phyloP scores from a whole-genome alignment of 2,329 filamentous ascomycete genomes.

The Sclerotinia trifoliorum region DNA sequence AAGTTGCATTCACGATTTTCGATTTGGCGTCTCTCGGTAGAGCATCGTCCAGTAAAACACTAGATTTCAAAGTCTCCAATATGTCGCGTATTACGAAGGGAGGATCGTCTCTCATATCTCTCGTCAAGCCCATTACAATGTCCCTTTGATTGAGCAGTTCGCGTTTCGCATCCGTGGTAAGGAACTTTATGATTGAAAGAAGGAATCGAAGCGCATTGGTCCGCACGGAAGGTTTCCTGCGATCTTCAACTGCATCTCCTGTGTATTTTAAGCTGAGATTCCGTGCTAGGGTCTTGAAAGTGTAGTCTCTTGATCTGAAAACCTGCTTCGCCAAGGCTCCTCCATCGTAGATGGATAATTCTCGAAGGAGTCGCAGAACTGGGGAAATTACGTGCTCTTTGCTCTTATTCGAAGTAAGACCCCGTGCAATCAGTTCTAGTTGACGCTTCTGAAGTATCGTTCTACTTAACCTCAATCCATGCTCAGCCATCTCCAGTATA shows the following conservation, averaged over 20 bases:
- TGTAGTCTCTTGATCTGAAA: slow-evolving; percentile 74
- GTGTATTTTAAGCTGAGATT: slow-evolving; percentile 72
- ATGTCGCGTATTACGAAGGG: slow-evolving; percentile 73
- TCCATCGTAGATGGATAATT: slow-evolving; percentile 83
- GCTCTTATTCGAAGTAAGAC: slow-evolving; percentile 73
- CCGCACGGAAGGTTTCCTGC: slow-evolving; percentile 72
- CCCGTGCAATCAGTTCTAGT: slow-evolving; percentile 74
- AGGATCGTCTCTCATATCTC: slow-evolving; percentile 74
- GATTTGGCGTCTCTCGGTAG: slow-evolving; percentile 73
- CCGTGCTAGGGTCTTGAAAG: slow-evolving; percentile 74
- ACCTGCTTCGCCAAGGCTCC: slow-evolving; percentile 75
- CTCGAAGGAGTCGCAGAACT: slow-evolving; percentile 78
- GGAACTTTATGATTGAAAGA: slow-evolving; percentile 73
- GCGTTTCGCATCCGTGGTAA: slow-evolving; percentile 73
- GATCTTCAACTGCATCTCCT: slow-evolving; percentile 60
- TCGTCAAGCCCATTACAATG: slow-evolving; percentile 68
- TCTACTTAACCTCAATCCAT: slow-evolving; percentile 76
- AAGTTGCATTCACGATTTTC: slow-evolving; percentile 71
- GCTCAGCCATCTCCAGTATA: slow-evolving; percentile 69
- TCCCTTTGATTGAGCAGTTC: slow-evolving; percentile 77
- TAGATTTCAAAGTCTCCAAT: slow-evolving; percentile 64
- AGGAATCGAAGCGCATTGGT: slow-evolving; percentile 82
- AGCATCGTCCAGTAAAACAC: slow-evolving; percentile 72
- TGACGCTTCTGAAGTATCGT: slow-evolving; percentile 79
- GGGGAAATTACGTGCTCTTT: slow-evolving; percentile 90